phyloP scores from a whole-genome alignment of 768 basidiomycete genomes.

The Coprinellus micaceus region DNA sequence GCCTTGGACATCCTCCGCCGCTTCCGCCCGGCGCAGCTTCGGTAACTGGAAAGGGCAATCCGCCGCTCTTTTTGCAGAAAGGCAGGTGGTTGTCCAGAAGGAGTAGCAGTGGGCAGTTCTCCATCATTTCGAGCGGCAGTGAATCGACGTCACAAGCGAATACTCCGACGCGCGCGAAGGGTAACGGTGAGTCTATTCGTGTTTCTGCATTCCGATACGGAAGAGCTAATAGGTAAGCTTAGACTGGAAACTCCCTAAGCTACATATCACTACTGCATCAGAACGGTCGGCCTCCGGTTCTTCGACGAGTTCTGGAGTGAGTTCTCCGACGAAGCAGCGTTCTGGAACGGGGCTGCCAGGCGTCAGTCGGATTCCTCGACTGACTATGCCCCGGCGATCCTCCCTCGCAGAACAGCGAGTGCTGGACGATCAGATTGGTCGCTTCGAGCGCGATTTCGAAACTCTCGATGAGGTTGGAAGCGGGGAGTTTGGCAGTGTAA shows the following conservation, averaged over 20 bases:
- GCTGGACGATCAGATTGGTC: conserved; percentile 51
- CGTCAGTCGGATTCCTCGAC: background rate
- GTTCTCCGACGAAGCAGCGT: conserved; percentile 44
- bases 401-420: conserved; percentile 36
- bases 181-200: conserved; percentile 36
- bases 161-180: conserved; percentile 61
- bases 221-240: conserved; percentile 7
- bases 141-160: conserved; percentile 53
- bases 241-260: conserved; percentile 58
- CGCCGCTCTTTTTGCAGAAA: conserved; percentile 34
- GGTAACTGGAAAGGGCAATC: conserved; percentile 13
- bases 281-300: conserved; percentile 57
- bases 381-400: conserved; percentile 16
- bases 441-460: conserved; percentile 78
- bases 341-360: background rate
- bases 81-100: conserved; percentile 67
- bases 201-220: background rate
- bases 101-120: conserved; percentile 82
- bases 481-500: conserved; percentile 92
- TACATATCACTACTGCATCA: conserved; percentile 41
- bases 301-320: conserved; percentile 47
- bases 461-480: conserved; percentile 81
- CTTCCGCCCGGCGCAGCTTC: conserved; percentile 13
- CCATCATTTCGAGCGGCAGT: conserved; percentile 73
- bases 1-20: conserved; percentile 56